phyloP scores from a whole-genome alignment of 225 moss, liverwort and hornwort genomes.

The Neckera pumila region DNA sequence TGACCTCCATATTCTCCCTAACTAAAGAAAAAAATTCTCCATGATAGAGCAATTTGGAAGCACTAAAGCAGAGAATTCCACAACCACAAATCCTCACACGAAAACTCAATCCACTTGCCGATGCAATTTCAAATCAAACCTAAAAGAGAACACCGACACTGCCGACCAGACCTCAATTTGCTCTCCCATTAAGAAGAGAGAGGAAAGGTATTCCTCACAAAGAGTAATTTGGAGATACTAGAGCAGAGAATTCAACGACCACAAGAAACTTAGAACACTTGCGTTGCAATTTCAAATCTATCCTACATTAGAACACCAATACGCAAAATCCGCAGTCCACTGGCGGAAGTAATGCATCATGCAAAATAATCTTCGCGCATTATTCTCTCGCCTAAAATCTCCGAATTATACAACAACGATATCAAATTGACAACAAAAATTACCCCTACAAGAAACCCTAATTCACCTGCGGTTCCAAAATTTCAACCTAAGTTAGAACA shows the following conservation, averaged over 20 bases:
- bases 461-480: not conserved
- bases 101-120: not conserved
- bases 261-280: not conserved
- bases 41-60: not conserved
- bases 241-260: not conserved
- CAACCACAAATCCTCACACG: not conserved
- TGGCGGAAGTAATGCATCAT: not conserved
- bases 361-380: not conserved
- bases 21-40: not conserved
- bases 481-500: not conserved
- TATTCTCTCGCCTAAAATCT: not conserved
- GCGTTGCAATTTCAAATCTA: not conserved
- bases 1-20: not conserved
- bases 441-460: not conserved
- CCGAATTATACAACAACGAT: not conserved
- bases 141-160: not conserved
- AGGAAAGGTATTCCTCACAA: not conserved
- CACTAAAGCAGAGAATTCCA: not conserved
- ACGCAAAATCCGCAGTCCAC: not conserved
- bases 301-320: not conserved
- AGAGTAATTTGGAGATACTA: not conserved
- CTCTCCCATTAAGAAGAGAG: not conserved
- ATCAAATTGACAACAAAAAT: not conserved
- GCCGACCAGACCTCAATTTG: not conserved
- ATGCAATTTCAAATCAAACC: not conserved